phyloP scores from a whole-genome alignment of 1,284 basidiomycete species.

The Pascua guehoae region DNA sequence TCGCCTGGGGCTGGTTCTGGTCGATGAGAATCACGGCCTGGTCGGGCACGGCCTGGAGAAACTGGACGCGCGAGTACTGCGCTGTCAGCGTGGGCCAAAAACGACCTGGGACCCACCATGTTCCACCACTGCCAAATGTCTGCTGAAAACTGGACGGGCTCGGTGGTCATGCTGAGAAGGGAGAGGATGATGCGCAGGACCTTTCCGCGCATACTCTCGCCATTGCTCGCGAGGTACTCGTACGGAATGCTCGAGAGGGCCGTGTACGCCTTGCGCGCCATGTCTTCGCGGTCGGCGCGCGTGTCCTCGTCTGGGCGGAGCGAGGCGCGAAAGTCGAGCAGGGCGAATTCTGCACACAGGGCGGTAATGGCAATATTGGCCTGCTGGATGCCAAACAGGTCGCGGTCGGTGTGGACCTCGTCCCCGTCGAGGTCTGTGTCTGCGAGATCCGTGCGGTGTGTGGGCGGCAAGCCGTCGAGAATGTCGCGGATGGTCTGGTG shows the following conservation, averaged over 20 bases:
- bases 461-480: conserved; percentile 3
- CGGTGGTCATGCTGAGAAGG: conserved; percentile 22
- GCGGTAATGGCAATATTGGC: conserved; percentile 32
- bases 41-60: conserved; percentile 32
- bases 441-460: not conserved
- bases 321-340: conserved; percentile 27
- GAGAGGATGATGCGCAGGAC: conserved; percentile 32
- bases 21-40: conserved; percentile 8
- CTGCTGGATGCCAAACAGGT: conserved; percentile 26
- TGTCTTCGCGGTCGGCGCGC: conserved; percentile 21
- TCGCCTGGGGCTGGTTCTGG: not conserved
- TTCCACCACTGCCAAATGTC: conserved; percentile 39
- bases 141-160: conserved; percentile 23
- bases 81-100: not conserved
- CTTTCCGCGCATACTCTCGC: conserved; percentile 39
- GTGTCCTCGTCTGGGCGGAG: conserved; percentile 25
- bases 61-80: conserved; percentile 34
- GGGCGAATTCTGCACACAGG: conserved; percentile 24
- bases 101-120: conserved; percentile 20
- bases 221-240: conserved; percentile 32
- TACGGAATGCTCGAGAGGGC: conserved; percentile 27
- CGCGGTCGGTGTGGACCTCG: conserved; percentile 4
- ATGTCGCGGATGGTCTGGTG: conserved; percentile 5
- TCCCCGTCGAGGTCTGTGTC: conserved; percentile 9
- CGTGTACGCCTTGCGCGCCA: conserved; percentile 25